These are phyloP conservation scores for Wickerhamiella dianesei DNA, from an alignment of 805 yeast genomes.

Conservation along the genomic window DNA sequence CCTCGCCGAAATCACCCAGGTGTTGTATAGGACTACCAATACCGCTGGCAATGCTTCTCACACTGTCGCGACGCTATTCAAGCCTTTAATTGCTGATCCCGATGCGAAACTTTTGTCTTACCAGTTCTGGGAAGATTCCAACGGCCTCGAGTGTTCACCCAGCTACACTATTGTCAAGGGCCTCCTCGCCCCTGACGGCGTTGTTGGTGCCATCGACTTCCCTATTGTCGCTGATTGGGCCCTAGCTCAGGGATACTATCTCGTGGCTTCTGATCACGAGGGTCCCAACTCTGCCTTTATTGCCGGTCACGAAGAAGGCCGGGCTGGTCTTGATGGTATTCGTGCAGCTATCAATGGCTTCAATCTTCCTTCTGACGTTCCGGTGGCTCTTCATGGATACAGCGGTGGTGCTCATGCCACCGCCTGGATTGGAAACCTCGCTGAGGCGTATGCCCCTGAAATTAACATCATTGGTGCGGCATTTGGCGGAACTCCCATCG, in stretches of 20 bases:
- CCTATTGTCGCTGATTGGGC: constrained; percentile 8
- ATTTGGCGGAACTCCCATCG: constrained; percentile 9
- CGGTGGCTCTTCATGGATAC: constrained; percentile 7
- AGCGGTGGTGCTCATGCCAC: constrained; percentile 15
- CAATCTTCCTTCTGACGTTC: neutral
- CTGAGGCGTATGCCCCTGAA: constrained; percentile 20
- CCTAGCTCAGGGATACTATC: constrained; percentile 11
- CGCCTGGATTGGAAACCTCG: constrained; percentile 22
- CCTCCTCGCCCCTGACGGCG: constrained; percentile 5
- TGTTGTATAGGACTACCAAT: constrained; percentile 10
- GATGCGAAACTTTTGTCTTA: constrained; percentile 16
- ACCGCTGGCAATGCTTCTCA: constrained; percentile 8
- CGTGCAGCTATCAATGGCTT: constrained; percentile 12
- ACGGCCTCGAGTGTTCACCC: constrained; percentile 18
- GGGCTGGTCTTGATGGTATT: constrained; percentile 20
- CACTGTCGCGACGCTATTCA: constrained; percentile 14
- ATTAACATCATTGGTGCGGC: constrained; percentile 18
- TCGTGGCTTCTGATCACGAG: constrained; percentile 21
- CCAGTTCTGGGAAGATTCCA: constrained; percentile 19
- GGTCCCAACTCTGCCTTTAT: constrained; percentile 21
- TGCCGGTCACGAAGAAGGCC: constrained; percentile 21
- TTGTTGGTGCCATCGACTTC: constrained; percentile 2
- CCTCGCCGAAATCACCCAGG: constrained; percentile 8
- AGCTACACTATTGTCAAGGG: constrained; percentile 15
- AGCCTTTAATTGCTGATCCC: constrained; percentile 7